These are phyloP conservation scores for Artomyces pyxidatus DNA, from an alignment of 768 basidiomycete genomes.

Conservation along the genomic window DNA sequence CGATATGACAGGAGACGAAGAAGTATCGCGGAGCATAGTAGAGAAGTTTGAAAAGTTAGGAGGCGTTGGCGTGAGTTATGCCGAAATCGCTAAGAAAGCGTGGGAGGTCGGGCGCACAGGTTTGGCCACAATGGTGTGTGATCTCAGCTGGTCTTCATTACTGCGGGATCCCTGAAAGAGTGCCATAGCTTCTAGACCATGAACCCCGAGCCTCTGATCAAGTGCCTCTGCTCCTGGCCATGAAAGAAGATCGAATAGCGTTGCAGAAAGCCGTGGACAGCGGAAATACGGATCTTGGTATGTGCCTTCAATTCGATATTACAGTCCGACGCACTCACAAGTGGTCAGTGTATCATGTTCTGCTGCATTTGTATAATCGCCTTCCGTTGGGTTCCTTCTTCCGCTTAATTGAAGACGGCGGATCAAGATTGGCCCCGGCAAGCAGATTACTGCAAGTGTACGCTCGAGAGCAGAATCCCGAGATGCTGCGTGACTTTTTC, in stretches of 20 bases:
- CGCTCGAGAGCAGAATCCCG: slow-evolving; percentile 81
- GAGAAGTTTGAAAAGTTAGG: slow-evolving; percentile 84
- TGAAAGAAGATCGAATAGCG: slow-evolving; percentile 91
- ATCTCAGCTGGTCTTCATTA: background rate
- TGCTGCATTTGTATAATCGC: slow-evolving; percentile 79
- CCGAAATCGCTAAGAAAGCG: slow-evolving; percentile 88
- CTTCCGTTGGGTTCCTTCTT: slow-evolving; percentile 89
- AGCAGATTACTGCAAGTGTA: slow-evolving; percentile 82
- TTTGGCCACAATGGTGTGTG: slow-evolving; percentile 72
- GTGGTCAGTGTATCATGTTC: slow-evolving; percentile 78
- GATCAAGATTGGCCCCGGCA: slow-evolving; percentile 63
- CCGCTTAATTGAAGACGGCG: slow-evolving; percentile 87
- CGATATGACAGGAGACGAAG: slow-evolving; percentile 63
- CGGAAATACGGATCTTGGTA: slow-evolving; percentile 92
- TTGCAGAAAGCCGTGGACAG: slow-evolving; percentile 87
- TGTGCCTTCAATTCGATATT: slow-evolving; percentile 15
- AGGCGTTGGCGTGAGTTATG: slow-evolving; percentile 76
- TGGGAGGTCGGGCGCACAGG: slow-evolving; percentile 81
- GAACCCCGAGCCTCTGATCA: slow-evolving; percentile 86
- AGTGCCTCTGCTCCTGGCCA: slow-evolving; percentile 83
- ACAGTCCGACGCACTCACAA: background rate
- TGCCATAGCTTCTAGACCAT: slow-evolving; percentile 73
- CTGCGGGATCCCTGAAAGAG: background rate
- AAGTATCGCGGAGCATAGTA: slow-evolving; percentile 76
- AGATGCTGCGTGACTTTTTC: slow-evolving; percentile 92